Conservation (phyloP, 768 basidiomycete species). For the Cantharellus cinnabarinus region DNA sequence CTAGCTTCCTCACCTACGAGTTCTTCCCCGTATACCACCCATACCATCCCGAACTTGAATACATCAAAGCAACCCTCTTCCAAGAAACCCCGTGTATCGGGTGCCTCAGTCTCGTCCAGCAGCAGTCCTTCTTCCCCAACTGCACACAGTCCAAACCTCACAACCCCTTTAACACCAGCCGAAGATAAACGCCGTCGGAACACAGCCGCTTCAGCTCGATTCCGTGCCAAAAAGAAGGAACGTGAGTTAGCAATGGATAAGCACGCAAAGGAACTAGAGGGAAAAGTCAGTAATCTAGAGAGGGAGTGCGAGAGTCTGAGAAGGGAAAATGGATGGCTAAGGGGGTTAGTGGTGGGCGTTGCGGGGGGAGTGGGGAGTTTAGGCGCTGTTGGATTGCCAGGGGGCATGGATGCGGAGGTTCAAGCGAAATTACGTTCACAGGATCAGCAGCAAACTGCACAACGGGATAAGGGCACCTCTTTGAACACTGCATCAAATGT, state of each 20-base stretch:
- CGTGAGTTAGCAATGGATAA: conserved; percentile 75
- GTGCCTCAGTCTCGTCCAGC: conserved; percentile 18
- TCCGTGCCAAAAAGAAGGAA: conserved; percentile 92
- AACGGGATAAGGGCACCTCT: too few species aligned
- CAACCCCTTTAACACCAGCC: conserved; percentile 26
- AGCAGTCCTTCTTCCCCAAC: conserved; percentile 4
- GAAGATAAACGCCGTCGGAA: conserved; percentile 91
- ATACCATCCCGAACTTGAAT: conserved; percentile 32
- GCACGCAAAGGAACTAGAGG: conserved; percentile 67
- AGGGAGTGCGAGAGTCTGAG: conserved; percentile 76
- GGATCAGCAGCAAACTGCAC: too few species aligned
- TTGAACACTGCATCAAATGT: too few species aligned
- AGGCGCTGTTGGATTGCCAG: too few species aligned
- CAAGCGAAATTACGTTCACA: too few species aligned
- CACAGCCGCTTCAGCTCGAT: conserved; percentile 82
- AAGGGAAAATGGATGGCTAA: conserved; percentile 82
- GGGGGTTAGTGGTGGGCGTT: conserved; percentile 74
- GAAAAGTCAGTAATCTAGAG: conserved; percentile 61
- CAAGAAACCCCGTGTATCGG: conserved; percentile 26
- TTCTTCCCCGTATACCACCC: conserved; percentile 14
- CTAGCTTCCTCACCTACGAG: conserved; percentile 13
- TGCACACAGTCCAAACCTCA: conserved; percentile 5
- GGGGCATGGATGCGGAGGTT: too few species aligned
- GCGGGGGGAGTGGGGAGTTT: conserved; percentile 19
- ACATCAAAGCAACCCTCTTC: conserved; percentile 11